Evolutionary conservation across 1,139 yeast genomes (phyloP).

Genomic region (Yamadazyma siamensis): DNA sequence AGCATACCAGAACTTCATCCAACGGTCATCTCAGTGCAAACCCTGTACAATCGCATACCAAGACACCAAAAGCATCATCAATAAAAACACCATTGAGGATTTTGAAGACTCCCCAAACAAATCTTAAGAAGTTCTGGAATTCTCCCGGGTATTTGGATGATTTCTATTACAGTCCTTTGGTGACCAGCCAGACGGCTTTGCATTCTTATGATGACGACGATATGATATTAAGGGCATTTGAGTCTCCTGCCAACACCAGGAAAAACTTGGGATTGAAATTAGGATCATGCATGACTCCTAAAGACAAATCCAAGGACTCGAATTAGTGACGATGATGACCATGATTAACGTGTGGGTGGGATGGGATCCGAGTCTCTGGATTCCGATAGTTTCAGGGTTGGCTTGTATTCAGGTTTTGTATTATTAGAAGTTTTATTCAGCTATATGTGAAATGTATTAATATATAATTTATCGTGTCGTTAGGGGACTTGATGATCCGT

Average conservation of each 20-base stretch:
- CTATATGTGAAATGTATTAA: too few relatives aligned
- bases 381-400: too few relatives aligned
- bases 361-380: too few relatives aligned
- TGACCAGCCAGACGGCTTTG: conserved; percentile 23
- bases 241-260: conserved; percentile 23
- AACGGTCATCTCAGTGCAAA: conserved; percentile 2
- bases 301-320: too few relatives aligned
- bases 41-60: conserved; percentile 3
- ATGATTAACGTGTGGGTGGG: too few relatives aligned
- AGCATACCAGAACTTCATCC: conserved; percentile 5
- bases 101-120: conserved; percentile 42
- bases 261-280: not conserved
- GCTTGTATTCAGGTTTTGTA: too few relatives aligned
- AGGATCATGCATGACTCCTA: too few relatives aligned
- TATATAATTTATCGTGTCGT: too few relatives aligned
- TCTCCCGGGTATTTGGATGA: conserved; percentile 68
- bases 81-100: conserved; percentile 37
- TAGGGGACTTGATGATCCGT: too few relatives aligned
- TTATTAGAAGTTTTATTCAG: too few relatives aligned
- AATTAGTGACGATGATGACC: too few relatives aligned
- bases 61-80: conserved; percentile 20
- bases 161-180: conserved; percentile 58
- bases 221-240: conserved; percentile 45
- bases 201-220: conserved; percentile 56
- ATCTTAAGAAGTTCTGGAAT: conserved; percentile 52